Evolutionary conservation across 1,284 basidiomycete species (phyloP), one percentile per base, ranked within the genome.

Genomic region (Moesziomyces parantarcticus): DNA sequence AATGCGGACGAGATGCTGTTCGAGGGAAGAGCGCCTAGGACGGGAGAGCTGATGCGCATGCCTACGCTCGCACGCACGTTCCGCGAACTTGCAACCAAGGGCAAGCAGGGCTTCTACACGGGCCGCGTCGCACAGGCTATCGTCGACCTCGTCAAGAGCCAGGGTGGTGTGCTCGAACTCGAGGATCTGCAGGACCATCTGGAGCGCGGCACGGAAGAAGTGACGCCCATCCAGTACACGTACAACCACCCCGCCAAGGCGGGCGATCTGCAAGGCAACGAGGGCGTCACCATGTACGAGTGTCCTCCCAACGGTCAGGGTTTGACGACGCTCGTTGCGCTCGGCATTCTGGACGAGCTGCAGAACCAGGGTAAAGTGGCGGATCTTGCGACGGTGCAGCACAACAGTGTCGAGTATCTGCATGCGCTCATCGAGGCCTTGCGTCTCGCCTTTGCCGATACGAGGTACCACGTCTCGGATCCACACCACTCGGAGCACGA

Each of bases 261-360:
- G 7, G 66, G 58, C 21, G 72, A 70, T 49, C 42, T 65, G 45
- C 3, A 32, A 6, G 60, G 58, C 34, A 67, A 90, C 93, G 86
- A 92, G 69, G 78, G 87, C 59, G 71, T 79, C 26, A 74, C 57
- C 20, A 47, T 67, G 42, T 50, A 79, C 62, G 79, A 93, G 90
- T 96, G 93, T 78, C 94, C 94, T 7, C 94, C 94, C 0, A 97
- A 96, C 82, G 94, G 95, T 16, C 94, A 97, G 88, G 95, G 92
- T 84, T 88, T 98, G n/a, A 94, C 93, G 1, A 93, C 95, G 0
- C 88, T 98, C 11, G 86, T 98, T 47, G 93, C 94, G 5, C 87
- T 98, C 9, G 96, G 95, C 1, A 93, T 99, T 58, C 86, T 99
- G 45, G 95, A 98, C 78, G 89, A 88, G 29, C 87, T 96, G 22